These are phyloP conservation scores for Naegleria fowleri DNA, from an alignment of 208 protist species.

Conservation along the genomic window DNA sequence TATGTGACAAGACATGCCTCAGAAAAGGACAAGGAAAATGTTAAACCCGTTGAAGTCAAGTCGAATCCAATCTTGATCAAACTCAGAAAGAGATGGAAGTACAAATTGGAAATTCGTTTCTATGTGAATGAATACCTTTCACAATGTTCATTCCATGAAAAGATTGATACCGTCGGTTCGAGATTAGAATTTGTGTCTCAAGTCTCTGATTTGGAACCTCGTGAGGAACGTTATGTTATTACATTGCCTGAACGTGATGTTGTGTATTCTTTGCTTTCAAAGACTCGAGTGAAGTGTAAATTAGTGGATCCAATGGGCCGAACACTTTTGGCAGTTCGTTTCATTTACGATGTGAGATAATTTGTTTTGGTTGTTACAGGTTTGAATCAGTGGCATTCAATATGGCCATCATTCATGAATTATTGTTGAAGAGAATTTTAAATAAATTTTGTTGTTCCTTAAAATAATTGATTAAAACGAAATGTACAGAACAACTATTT, in stretches of 20 bases:
- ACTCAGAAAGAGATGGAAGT: constrained; percentile 25
- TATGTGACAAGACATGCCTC: not conserved
- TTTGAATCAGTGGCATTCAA: too few species aligned
- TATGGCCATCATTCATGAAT: too few species aligned
- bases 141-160: constrained; percentile 19
- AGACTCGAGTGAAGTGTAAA: constrained; percentile 15
- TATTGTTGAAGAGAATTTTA: too few species aligned
- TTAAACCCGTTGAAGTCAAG: constrained; percentile 19
- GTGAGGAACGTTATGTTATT: constrained; percentile 21
- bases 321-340: not conserved
- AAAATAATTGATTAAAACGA: too few species aligned
- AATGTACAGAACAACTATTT: too few species aligned
- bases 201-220: not conserved
- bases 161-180: not conserved
- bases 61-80: constrained; percentile 4
- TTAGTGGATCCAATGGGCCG: constrained; percentile 11
- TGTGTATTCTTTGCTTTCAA: not conserved
- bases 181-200: constrained; percentile 19
- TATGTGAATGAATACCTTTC: constrained; percentile 20
- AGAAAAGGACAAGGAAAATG: constrained; percentile 4
- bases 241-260: constrained; percentile 18
- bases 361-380: too few species aligned
- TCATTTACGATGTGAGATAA: constrained; percentile 29
- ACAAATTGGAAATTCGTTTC: constrained; percentile 31
- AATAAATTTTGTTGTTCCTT: too few species aligned